Evolutionary conservation across 768 basidiomycete genomes (phyloP), one percentile per base, ranked within the genome.

Genomic region (Sistotremastrum suecicum): DNA sequence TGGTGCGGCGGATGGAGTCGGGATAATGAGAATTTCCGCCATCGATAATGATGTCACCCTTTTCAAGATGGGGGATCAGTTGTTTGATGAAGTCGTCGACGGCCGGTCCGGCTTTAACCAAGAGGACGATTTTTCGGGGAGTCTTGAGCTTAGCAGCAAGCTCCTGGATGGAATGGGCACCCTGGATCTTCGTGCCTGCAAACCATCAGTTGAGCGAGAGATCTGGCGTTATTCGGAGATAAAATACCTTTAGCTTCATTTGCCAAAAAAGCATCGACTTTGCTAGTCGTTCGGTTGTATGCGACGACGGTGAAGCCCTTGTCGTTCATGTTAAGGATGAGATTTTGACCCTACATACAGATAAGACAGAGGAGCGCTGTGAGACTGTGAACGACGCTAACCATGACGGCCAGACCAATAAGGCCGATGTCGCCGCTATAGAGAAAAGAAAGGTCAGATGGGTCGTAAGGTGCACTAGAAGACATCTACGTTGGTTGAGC

Each of bases 1-100:
- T 67, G 57, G 81, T 74, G 58, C 95, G 88, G 57, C 95, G 91
- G 67, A 92, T 92, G 34, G 89, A 86, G 64, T 99, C 95, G 50
- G 95, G 95, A 71, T 86, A 99, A 66, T 98, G 91, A 39, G 94
- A 97, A 70, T 99, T 99, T 58, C 95, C 95, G 57, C 95, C 95
- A 64, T 99, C 95, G 55, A 99, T 97, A 72, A 99, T 76, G 71
- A 99, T 98, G 66, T 99, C 95, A 55, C 95, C 95, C 59, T 78
- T 64, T 63, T 97, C 92, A 54, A 99, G 83, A 63, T 82, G 68
- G 46, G 94, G 91, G 49, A 74, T 75, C 50, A 98, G 83, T 65
- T 89, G 85, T 20, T 67, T 57, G 66, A 99, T 99, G 68, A 98
- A 98, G 60, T 78, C 76, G 68, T 99, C 95, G 49, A 99, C 95